These are phyloP conservation scores for Westerdykella aurantiaca DNA, from an alignment of 2,329 filamentous ascomycete genomes.

Conservation along the genomic window DNA sequence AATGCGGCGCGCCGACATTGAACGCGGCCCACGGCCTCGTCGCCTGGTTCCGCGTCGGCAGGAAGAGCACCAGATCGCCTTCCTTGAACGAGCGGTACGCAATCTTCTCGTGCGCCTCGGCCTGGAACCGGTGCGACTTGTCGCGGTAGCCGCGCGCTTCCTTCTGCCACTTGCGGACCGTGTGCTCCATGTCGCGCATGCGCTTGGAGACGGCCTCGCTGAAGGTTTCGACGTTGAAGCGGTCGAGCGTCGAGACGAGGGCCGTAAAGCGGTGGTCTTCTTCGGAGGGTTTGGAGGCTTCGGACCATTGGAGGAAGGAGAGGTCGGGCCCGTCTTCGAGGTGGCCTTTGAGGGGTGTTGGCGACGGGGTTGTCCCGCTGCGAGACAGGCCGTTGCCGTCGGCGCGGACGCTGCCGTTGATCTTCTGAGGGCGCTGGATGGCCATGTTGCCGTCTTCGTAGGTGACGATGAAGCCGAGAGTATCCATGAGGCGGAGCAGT, in stretches of 20 bases:
- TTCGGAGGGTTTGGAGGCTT: slow-evolving; percentile 57
- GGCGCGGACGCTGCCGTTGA: slow-evolving; percentile 43
- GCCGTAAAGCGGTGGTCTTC: slow-evolving; percentile 70
- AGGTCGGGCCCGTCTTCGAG: slow-evolving; percentile 61
- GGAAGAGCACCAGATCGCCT: slow-evolving; percentile 86
- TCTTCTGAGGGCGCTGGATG: slow-evolving; percentile 64
- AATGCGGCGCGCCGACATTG: slow-evolving; percentile 95
- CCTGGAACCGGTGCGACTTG: slow-evolving; percentile 71
- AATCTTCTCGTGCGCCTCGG: slow-evolving; percentile 91
- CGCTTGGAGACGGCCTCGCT: slow-evolving; percentile 81
- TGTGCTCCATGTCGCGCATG: slow-evolving; percentile 87
- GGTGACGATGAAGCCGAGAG: slow-evolving; percentile 75
- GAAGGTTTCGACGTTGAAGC: slow-evolving; percentile 79
- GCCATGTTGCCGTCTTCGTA: slow-evolving; percentile 67
- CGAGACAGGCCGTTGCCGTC: slow-evolving; percentile 41
- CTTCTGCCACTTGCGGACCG: slow-evolving; percentile 87
- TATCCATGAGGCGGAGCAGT: slow-evolving; percentile 75
- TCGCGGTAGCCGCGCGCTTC: slow-evolving; percentile 84
- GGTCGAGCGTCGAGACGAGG: slow-evolving; percentile 67
- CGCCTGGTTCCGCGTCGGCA: slow-evolving; percentile 90
- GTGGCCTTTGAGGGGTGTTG: slow-evolving; percentile 50
- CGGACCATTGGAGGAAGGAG: slow-evolving; percentile 76
- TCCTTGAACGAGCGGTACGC: slow-evolving; percentile 95
- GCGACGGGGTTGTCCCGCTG: slow-evolving; percentile 51
- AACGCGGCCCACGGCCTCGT: slow-evolving; percentile 97